Percentiles rank a stretch among this genome's conserved stretches.
Conservation (phyloP, 2,329 filamentous ascomycete species). For the Xylaria sp. region DNA sequence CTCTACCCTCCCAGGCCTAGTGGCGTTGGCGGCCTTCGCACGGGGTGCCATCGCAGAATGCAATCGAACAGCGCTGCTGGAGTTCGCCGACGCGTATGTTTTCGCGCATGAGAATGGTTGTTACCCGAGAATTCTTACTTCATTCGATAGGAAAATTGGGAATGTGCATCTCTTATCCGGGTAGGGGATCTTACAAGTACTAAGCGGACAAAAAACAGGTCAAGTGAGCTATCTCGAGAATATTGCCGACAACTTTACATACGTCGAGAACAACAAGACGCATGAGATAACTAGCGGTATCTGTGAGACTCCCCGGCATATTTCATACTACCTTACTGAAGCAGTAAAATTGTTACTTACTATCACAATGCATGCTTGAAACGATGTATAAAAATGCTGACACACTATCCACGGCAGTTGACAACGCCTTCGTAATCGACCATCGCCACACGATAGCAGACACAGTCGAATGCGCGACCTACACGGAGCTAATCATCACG, state of each 20-base stretch:
- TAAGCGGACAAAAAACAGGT: conserved; percentile 25
- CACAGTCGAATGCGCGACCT: conserved; percentile 47
- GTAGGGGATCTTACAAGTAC: conserved; percentile 5
- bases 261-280: conserved; percentile 48
- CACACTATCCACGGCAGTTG: conserved; percentile 24
- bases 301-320: conserved; percentile 21
- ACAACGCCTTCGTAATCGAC: conserved; percentile 43
- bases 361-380: not conserved
- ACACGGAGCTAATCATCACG: conserved; percentile 45
- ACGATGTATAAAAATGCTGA: not conserved
- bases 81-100: conserved; percentile 38
- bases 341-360: not conserved
- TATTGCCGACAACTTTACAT: conserved; percentile 44
- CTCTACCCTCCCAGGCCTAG: conserved; percentile 9
- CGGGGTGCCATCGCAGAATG: conserved; percentile 28
- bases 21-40: conserved; percentile 16
- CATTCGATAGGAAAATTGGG: not conserved
- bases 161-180: not conserved
- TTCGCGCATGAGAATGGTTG: conserved; percentile 36
- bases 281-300: conserved; percentile 44
- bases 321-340: not conserved
- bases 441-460: conserved; percentile 48
- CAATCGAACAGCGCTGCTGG: conserved; percentile 33
- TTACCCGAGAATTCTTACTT: not conserved
- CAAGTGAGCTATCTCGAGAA: conserved; percentile 34